A percentile compares a stretch with the other conserved stretches of the same genome.
Evolutionary conservation across 2,329 filamentous ascomycete species (phyloP).

Genomic region (Curvularia lunata): DNA sequence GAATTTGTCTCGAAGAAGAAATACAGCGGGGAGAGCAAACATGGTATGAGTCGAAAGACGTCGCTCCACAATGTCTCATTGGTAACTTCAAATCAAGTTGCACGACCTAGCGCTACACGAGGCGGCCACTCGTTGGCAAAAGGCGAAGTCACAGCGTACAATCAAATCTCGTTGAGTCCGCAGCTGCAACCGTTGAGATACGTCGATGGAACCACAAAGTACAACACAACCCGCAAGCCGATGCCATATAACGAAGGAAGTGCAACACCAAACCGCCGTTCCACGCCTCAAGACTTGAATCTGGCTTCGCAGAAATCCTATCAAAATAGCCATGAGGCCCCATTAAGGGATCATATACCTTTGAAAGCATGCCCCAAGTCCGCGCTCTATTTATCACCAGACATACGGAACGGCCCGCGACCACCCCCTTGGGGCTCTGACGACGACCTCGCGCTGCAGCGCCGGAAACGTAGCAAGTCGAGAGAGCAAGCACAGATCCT

Average conservation of each 20-base stretch:
- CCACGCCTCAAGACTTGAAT: conserved; percentile 14
- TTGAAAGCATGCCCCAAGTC: not conserved
- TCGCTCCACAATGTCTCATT: not conserved
- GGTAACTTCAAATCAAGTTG: conserved; percentile 19
- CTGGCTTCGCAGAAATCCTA: not conserved
- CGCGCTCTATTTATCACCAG: not conserved
- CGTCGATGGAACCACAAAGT: not conserved
- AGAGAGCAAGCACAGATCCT: conserved; percentile 12
- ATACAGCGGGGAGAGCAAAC: conserved; percentile 7
- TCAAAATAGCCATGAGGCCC: not conserved
- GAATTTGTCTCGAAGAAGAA: conserved; percentile 3
- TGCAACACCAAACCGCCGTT: conserved; percentile 10
- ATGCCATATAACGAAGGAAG: not conserved
- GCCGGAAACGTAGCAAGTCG: conserved; percentile 10
- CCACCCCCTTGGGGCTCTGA: conserved; percentile 26
- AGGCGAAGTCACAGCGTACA: conserved; percentile 13
- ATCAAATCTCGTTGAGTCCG: conserved; percentile 24
- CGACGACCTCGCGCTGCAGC: conserved; percentile 14
- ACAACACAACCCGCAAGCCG: not conserved
- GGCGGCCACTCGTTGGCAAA: conserved; percentile 17
- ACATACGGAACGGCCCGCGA: conserved; percentile 16
- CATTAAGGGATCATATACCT: not conserved
- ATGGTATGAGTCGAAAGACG: conserved; percentile 1
- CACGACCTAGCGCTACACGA: conserved; percentile 24
- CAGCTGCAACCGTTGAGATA: conserved; percentile 21